Conservation (phyloP, 106 monocot species). For the Dendrobium chrysotoxum region DNA sequence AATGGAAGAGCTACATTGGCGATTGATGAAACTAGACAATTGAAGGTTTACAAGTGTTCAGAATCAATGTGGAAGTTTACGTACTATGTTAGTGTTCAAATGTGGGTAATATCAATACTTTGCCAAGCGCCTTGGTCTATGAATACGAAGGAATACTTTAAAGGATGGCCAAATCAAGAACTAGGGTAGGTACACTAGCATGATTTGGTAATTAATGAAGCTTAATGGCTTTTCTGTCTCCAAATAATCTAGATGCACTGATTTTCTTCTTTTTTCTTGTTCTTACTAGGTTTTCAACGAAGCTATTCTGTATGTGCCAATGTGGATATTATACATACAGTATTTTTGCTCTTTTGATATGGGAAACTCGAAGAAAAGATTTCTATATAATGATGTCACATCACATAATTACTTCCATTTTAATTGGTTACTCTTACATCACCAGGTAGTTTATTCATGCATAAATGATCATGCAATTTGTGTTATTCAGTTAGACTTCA, state of each 20-base stretch:
- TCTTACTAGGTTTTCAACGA: conserved; percentile 46
- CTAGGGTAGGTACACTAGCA: conserved; percentile 39
- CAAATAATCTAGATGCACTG: not conserved
- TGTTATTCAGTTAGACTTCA: not conserved
- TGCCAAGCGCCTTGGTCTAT: conserved; percentile 58
- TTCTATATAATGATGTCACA: conserved; percentile 96
- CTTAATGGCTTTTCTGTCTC: not conserved
- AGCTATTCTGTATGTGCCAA: conserved; percentile 95
- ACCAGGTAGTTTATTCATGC: conserved; percentile 36
- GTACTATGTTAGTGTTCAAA: conserved; percentile 50
- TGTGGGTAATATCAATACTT: conserved; percentile 63
- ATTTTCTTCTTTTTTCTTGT: not conserved
- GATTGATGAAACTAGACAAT: conserved; percentile 32
- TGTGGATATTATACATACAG: conserved; percentile 91
- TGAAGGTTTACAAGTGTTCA: conserved; percentile 65
- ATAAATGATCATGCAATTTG: not conserved
- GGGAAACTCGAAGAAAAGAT: conserved; percentile 97
- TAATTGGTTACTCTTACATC: conserved; percentile 73
- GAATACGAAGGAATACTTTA: conserved; percentile 58
- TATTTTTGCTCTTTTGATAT: conserved; percentile 71
- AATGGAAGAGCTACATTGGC: conserved; percentile 14
- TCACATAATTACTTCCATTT: conserved; percentile 71
- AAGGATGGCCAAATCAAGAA: conserved; percentile 79
- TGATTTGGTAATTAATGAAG: not conserved
- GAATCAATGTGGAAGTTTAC: conserved; percentile 92